phyloP scores from a whole-genome alignment of 2,329 filamentous ascomycete genomes.

The Alternaria sp. region DNA sequence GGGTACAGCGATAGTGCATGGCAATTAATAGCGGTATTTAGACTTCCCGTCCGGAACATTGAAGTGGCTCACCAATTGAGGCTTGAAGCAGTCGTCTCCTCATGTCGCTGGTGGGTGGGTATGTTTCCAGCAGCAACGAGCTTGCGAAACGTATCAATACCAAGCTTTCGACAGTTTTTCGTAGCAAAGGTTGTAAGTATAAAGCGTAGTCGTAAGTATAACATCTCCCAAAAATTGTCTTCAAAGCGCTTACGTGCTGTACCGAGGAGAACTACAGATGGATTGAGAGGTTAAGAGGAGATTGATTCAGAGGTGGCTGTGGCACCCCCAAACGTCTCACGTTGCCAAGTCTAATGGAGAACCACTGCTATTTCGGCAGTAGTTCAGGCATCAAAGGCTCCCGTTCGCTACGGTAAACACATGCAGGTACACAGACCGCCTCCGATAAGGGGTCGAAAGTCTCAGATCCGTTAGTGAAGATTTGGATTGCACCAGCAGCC shows the following conservation, averaged over 20 bases:
- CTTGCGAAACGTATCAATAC: conserved; percentile 37
- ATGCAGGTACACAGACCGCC: conserved; percentile 32
- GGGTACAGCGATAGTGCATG: conserved; percentile 35
- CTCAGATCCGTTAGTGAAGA: conserved; percentile 34
- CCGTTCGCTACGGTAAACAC: conserved; percentile 24
- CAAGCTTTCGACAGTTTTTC: conserved; percentile 19
- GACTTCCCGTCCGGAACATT: conserved; percentile 38
- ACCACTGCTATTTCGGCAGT: conserved; percentile 35
- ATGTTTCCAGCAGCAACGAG: conserved; percentile 23
- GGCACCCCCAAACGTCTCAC: conserved; percentile 31
- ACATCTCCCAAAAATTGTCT: background rate
- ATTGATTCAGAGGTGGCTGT: conserved; percentile 21
- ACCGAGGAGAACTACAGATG: conserved; percentile 6
- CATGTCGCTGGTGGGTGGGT: conserved; percentile 19
- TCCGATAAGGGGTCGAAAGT: conserved; percentile 28
- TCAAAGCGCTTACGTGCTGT: conserved; percentile 13
- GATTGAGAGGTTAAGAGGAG: conserved; percentile 12
- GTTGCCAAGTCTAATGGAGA: conserved; percentile 33
- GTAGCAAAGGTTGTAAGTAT: background rate
- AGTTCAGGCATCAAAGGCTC: conserved; percentile 25
- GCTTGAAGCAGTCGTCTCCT: conserved; percentile 31
- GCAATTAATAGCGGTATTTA: conserved; percentile 39
- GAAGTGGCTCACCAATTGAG: conserved; percentile 32
- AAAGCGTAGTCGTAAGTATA: background rate
- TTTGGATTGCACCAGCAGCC: conserved; percentile 4